Evolutionary conservation across 192 early-diverging fungal species (phyloP).

Genomic region (Coemansia sp.): DNA sequence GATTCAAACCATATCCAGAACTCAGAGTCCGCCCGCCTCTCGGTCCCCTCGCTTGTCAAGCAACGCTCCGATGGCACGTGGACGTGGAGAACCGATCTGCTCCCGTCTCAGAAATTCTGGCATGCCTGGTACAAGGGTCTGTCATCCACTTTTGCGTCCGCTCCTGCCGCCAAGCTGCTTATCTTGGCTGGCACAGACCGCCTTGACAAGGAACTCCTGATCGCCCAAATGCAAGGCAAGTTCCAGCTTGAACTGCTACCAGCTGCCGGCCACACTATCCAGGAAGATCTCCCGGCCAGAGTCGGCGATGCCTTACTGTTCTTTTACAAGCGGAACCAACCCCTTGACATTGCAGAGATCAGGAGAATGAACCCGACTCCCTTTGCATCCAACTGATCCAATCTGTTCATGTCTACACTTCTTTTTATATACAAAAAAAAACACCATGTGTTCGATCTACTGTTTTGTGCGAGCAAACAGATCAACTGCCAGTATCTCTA

Average conservation of each 20-base stretch:
- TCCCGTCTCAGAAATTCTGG: conserved; percentile 68
- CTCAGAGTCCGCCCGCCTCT: conserved; percentile 65
- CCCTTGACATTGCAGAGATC: conserved; percentile 43
- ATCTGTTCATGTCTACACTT: neutral
- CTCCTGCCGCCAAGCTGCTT: conserved; percentile 62
- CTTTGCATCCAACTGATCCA: neutral
- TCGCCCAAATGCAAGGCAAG: conserved; percentile 84
- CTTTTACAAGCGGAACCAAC: conserved; percentile 70
- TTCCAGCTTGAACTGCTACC: conserved; percentile 72
- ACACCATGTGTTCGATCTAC: neutral
- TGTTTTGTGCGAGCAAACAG: conserved; percentile 3
- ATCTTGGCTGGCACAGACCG: conserved; percentile 73
- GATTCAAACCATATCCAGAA: conserved; percentile 65
- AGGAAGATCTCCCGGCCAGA: conserved; percentile 67
- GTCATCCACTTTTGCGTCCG: conserved; percentile 67
- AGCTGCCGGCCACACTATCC: conserved; percentile 69
- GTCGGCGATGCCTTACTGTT: conserved; percentile 59
- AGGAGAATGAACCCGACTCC: neutral
- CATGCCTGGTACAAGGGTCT: conserved; percentile 60
- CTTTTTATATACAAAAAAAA: neutral
- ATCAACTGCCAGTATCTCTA: neutral
- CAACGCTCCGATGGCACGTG: conserved; percentile 44
- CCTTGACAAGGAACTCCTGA: conserved; percentile 71
- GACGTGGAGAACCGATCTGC: conserved; percentile 61
- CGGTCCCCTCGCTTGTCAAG: conserved; percentile 64